Evolutionary conservation across 768 basidiomycete genomes (phyloP), one percentile per base, ranked within the genome.

Genomic region (Hericium erinaceus): DNA sequence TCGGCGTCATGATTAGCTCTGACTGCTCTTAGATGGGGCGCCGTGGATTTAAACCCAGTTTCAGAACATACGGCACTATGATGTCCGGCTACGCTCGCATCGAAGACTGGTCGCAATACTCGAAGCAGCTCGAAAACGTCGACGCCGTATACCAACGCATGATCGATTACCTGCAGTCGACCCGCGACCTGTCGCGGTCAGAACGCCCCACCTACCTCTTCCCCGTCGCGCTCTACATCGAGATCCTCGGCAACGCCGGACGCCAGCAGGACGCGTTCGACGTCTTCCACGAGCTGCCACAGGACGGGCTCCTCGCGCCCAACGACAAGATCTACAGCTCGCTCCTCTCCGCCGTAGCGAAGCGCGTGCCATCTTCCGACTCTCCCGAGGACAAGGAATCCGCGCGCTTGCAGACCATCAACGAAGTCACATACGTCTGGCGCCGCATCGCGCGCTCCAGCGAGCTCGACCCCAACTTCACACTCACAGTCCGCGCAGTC

Each of bases 391-490:
- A 62, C 46, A 62, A 56, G 13, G 64, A 62, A 53, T 39, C 58
- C 54, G 58, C 72, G 52, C 60, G 66, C 44, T 57, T 61, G 38
- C 73, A 82, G 68, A 76, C 76, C 57, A 81, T 84, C 9, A 77
- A 81, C 16, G 85, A 90, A 60, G 87, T 85, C 13, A 85, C 79
- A 64, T 73, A 87, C 15, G 69, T 92, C 13, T 92, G 90, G 90
- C 74, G 70, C 11, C 81, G 84, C 65, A 76, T 85, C 70, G 64
- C 79, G 58, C 85, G 82, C 61, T 72, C 75, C 16, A 68, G 77
- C 15, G 75, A 78, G 57, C 78, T 74, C 58, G 69, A 65, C 33
- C 69, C 75, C 2, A 70, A 74, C 9, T 75, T 87, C 49, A 59
- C 68, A 46, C 68, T 86, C 24, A 87, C 89, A 64, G 72, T 78